Conservation (phyloP, 805 yeast genomes). For the Saturnispora dispora region DNA sequence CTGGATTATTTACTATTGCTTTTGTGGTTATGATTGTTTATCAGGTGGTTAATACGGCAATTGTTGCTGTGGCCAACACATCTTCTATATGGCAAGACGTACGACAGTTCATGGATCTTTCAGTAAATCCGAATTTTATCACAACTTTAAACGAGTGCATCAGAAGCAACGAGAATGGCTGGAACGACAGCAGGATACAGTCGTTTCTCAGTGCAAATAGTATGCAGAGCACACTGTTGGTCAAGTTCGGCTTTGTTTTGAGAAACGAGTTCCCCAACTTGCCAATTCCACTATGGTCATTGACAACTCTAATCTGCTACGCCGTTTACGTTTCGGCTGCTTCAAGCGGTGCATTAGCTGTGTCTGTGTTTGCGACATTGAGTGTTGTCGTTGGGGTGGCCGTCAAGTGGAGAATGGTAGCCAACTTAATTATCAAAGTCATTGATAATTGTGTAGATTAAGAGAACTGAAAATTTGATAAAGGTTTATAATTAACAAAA, state of each 20-base stretch:
- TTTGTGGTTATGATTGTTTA: slow-evolving; percentile 2
- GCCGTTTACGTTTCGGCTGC: slow-evolving; percentile 3
- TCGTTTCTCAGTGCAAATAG: background rate
- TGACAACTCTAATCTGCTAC: slow-evolving; percentile 1
- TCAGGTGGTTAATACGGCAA: slow-evolving; percentile 1
- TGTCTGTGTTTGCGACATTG: slow-evolving; percentile 1
- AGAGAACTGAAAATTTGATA: background rate
- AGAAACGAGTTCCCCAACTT: slow-evolving; percentile 3
- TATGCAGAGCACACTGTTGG: background rate
- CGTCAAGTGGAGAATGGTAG: slow-evolving; percentile 2
- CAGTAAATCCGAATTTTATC: background rate
- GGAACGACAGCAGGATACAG: background rate
- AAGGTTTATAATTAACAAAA: background rate
- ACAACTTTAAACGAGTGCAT: background rate
- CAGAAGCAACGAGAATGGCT: background rate
- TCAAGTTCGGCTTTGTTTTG: slow-evolving; percentile 3
- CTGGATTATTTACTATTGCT: slow-evolving; percentile 1
- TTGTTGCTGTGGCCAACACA: slow-evolving; percentile 1
- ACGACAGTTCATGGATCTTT: slow-evolving; percentile 1
- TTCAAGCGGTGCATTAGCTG: slow-evolving; percentile 1
- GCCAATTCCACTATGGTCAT: slow-evolving; percentile 2
- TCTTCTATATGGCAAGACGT: slow-evolving; percentile 3
- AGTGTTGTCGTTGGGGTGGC: slow-evolving; percentile 1
- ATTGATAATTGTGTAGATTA: slow-evolving; percentile 1
- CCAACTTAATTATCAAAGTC: slow-evolving; percentile 1